phyloP scores from a whole-genome alignment of 1,139 yeast genomes.

The Candida albicans region DNA sequence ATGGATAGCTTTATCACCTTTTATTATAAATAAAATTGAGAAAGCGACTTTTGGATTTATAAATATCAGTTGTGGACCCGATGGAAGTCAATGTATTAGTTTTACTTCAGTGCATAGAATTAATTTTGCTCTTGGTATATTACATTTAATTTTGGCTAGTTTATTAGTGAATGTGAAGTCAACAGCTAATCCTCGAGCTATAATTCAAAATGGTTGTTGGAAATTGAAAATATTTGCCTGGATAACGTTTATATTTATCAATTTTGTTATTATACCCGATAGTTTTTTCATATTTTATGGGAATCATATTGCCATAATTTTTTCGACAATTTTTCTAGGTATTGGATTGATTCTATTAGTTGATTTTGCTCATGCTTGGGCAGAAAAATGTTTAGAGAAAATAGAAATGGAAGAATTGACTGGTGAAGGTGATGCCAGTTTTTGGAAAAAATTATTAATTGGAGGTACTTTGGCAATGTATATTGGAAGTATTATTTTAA shows the following conservation, averaged over 20 bases:
- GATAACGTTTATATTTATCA: constrained; percentile 54
- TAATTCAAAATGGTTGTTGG: constrained; percentile 92
- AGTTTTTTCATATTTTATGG: constrained; percentile 88
- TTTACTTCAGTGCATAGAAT: constrained; percentile 91
- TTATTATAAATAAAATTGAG: constrained; percentile 74
- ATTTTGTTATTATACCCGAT: constrained; percentile 80
- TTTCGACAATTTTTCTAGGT: constrained; percentile 81
- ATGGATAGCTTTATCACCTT: constrained; percentile 88
- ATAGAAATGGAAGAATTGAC: constrained; percentile 85
- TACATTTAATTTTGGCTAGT: constrained; percentile 72
- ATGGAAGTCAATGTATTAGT: constrained; percentile 85
- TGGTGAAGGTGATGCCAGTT: constrained; percentile 49
- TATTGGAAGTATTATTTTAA: constrained; percentile 66
- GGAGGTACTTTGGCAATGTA: constrained; percentile 91
- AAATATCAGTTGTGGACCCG: constrained; percentile 62
- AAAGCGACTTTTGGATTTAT: constrained; percentile 69
- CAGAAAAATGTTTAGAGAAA: constrained; percentile 89
- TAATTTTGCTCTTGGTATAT: constrained; percentile 80
- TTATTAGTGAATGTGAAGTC: constrained; percentile 73
- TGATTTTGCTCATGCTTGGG: constrained; percentile 99
- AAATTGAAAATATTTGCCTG: constrained; percentile 67
- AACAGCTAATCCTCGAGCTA: constrained; percentile 76
- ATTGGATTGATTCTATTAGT: constrained; percentile 89
- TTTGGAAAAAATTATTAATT: constrained; percentile 80
- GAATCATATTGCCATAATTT: constrained; percentile 79